Percentiles rank a stretch among this genome's conserved stretches.
Conservation (phyloP, 192 early-diverging fungal species). For the Pilobolus umbonatus region DNA sequence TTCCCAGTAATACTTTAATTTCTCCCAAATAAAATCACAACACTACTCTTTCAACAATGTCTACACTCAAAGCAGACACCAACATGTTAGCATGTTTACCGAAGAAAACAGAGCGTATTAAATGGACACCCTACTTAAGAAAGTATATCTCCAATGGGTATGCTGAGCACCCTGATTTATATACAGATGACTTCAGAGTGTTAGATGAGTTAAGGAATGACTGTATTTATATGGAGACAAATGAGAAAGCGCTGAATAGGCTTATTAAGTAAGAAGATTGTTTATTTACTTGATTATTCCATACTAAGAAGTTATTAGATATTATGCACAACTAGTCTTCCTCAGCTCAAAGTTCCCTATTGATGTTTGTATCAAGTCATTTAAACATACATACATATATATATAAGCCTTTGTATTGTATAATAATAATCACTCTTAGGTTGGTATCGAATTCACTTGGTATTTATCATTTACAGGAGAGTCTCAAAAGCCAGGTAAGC, state of each 20-base stretch:
- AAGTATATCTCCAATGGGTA: slow-evolving; percentile 77
- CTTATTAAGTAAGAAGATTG: slow-evolving; percentile 51
- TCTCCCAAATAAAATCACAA: too few species aligned
- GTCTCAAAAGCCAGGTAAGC: slow-evolving; percentile 43
- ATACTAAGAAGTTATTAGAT: slow-evolving; percentile 40
- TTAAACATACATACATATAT: too few species aligned
- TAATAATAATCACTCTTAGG: slow-evolving; percentile 24
- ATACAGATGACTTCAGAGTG: slow-evolving; percentile 80
- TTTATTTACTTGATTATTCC: background rate
- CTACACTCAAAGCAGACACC: slow-evolving; percentile 17
- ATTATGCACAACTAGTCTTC: slow-evolving; percentile 82
- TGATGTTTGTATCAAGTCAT: slow-evolving; percentile 54
- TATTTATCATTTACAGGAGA: slow-evolving; percentile 59
- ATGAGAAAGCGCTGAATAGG: slow-evolving; percentile 59
- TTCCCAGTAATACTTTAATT: too few species aligned
- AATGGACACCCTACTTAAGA: slow-evolving; percentile 48
- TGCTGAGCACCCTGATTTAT: slow-evolving; percentile 81
- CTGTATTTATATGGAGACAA: slow-evolving; percentile 58
- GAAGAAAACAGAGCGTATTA: slow-evolving; percentile 56
- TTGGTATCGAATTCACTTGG: slow-evolving; percentile 71
- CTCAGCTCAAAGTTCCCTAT: slow-evolving; percentile 84
- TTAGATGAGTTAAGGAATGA: slow-evolving; percentile 74
- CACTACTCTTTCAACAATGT: too few species aligned
- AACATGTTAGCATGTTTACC: slow-evolving; percentile 56
- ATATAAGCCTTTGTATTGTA: slow-evolving; percentile 4